These are phyloP conservation scores for carrot (Daucus carota) DNA, from an alignment of 129 eudicot species.

Conservation along the genomic window DNA sequence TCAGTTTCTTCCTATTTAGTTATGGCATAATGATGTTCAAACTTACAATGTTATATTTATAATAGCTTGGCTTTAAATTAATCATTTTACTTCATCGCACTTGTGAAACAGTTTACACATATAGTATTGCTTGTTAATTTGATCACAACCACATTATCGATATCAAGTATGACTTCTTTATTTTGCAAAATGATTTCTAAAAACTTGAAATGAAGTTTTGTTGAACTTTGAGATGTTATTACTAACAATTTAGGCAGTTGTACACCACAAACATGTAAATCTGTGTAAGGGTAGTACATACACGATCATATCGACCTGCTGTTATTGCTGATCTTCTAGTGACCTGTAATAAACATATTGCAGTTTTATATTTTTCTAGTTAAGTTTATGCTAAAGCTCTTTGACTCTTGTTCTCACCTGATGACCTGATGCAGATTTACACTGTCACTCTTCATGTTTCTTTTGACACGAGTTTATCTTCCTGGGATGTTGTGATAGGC, in stretches of 20 bases:
- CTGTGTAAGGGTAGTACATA: not conserved
- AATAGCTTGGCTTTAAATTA: not conserved
- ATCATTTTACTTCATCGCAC: not conserved
- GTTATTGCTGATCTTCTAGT: not conserved
- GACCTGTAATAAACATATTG: not conserved
- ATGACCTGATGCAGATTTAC: constrained; percentile 45
- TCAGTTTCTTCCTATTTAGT: not conserved
- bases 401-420: constrained; percentile 14
- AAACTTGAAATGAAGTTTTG: not conserved
- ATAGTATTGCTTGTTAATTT: not conserved
- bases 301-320: too few relatives aligned
- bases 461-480: constrained; percentile 44
- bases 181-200: not conserved
- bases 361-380: not conserved
- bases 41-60: not conserved
- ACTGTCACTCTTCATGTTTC: constrained; percentile 33
- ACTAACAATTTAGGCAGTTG: not conserved
- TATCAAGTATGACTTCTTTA: not conserved
- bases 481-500: constrained; percentile 59
- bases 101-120: not conserved
- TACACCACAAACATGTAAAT: not conserved
- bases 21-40: not conserved
- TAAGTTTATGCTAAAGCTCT: not conserved
- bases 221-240: not conserved
- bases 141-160: not conserved